Percentiles rank a stretch among this genome's conserved stretches.
phyloP scores from a whole-genome alignment of 768 basidiomycete genomes.

The Infundibulicybe gibba region DNA sequence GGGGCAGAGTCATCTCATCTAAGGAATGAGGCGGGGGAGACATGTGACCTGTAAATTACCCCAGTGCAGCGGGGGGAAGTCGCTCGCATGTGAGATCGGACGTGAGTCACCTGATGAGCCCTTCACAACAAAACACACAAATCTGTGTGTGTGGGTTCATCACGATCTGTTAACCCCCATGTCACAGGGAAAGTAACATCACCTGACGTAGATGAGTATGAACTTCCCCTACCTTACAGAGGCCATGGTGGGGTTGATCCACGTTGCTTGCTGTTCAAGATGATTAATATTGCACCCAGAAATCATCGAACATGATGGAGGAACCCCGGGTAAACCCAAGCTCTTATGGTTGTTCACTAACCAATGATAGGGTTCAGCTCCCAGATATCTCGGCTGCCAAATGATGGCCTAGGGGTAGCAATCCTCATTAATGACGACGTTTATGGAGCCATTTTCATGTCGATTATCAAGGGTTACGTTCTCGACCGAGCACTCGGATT shows the following conservation, averaged over 20 bases:
- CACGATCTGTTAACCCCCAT: too few relatives aligned
- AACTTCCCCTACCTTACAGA: too few relatives aligned
- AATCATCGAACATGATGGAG: constrained; percentile 10
- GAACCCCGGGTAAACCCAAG: constrained; percentile 6
- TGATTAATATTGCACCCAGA: neutral
- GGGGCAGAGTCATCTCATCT: too few relatives aligned
- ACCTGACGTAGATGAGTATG: too few relatives aligned
- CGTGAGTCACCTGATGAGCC: too few relatives aligned
- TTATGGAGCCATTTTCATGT: neutral
- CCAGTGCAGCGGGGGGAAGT: too few relatives aligned
- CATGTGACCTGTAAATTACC: too few relatives aligned
- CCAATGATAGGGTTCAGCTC: constrained; percentile 14
- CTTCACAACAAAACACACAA: too few relatives aligned
- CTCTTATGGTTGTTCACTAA: neutral
- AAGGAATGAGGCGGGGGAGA: too few relatives aligned
- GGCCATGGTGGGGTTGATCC: constrained; percentile 12
- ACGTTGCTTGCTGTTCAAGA: neutral
- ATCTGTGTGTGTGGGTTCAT: too few relatives aligned
- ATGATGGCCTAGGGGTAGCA: constrained; percentile 3
- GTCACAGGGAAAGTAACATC: too few relatives aligned
- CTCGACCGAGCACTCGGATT: constrained; percentile 1
- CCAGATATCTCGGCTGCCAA: constrained; percentile 2
- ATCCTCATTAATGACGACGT: constrained; percentile 3
- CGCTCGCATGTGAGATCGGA: too few relatives aligned
- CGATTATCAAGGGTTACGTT: neutral